Evolutionary conservation across 768 basidiomycete species (phyloP), one percentile per base, ranked within the genome.

Genomic region (Boletus sensibilis): DNA sequence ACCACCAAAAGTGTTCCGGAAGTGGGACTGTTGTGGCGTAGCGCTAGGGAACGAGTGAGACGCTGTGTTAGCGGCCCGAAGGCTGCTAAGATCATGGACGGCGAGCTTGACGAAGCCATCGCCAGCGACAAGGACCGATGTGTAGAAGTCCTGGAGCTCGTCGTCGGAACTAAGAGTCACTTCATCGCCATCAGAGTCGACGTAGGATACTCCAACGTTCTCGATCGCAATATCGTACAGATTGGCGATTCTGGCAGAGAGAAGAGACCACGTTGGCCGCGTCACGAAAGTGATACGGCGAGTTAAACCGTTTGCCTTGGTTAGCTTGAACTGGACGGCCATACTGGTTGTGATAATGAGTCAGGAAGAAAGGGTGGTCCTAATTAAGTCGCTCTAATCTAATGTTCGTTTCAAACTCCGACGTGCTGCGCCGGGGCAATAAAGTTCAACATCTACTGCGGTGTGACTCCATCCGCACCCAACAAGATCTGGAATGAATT

Each of bases 111-210:
- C 74, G 25, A 72, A 56, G 21, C 74, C 44, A 2, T 35, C 37
- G 11, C n/a, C 31, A 25, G 38, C 23, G 14, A 67, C 67, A 42
- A 64, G 54, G 55, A 73, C 63, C 8, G 74, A 72, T 29, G 67
- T 64, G 66, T 87, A 91, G 67, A 80, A 89, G 56, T 92, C 89
- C 52, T 80, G 78, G n/a, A 92, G 80, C 69, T 93, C 91, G 34
- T 85, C 85, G 52, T 90, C 78, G 4, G 90, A 83, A 70, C 82
- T 88, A 54, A 92, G 76, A 12, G 90, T 92, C 58, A 93, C 83
- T 57, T 86, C 82, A 65, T 92, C 91, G 38, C 82, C 79, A 64
- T 92, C 90, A 33, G 68, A 67, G 69, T 93, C 91, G 47, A 85
- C 57, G 69, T 93, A 92, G 33, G 86, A 84, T 34, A 89, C 84